phyloP scores from a whole-genome alignment of 306 rosid genomes.

The Arachis stenosperma region DNA sequence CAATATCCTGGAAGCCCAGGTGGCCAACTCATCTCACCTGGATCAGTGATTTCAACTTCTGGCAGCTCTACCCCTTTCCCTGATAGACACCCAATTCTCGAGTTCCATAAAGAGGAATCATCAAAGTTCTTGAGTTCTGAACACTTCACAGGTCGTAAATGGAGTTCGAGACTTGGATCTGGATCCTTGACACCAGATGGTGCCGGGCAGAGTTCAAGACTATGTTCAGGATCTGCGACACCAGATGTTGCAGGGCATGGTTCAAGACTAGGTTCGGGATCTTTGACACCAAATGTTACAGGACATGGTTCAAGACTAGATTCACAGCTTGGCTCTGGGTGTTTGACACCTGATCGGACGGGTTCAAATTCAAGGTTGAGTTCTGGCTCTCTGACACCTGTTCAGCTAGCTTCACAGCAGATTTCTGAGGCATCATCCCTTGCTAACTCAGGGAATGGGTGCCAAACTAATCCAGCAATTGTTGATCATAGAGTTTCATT shows the following conservation, averaged over 20 bases:
- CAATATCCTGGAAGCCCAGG: slow-evolving; percentile 77
- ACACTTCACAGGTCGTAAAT: slow-evolving; percentile 56
- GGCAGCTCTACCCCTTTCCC: slow-evolving; percentile 85
- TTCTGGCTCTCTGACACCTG: slow-evolving; percentile 70
- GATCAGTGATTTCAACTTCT: slow-evolving; percentile 74
- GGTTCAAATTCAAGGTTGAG: slow-evolving; percentile 52
- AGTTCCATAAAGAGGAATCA: slow-evolving; percentile 63
- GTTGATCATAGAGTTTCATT: slow-evolving; percentile 81
- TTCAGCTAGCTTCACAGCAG: no score
- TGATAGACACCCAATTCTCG: slow-evolving; percentile 62
- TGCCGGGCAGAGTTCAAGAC: slow-evolving; percentile 61
- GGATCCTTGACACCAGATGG: slow-evolving; percentile 79
- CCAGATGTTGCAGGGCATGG: slow-evolving; percentile 64
- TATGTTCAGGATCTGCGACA: slow-evolving; percentile 71
- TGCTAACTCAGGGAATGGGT: slow-evolving; percentile 50
- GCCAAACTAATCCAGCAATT: slow-evolving; percentile 50
- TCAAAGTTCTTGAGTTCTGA: slow-evolving; percentile 67
- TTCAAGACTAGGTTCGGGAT: slow-evolving; percentile 71
- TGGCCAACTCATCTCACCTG: slow-evolving; percentile 70
- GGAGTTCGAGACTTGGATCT: slow-evolving; percentile 76
- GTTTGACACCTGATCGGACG: slow-evolving; percentile 67
- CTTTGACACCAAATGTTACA: slow-evolving; percentile 66
- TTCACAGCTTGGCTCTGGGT: slow-evolving; percentile 68
- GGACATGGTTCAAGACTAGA: slow-evolving; percentile 61
- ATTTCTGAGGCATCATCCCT: slow-evolving; percentile 56